Evolutionary conservation across 495 filamentous ascomycete genomes (phyloP), one percentile per base, ranked within the genome.

Genomic region (Cetradonia linearis): DNA sequence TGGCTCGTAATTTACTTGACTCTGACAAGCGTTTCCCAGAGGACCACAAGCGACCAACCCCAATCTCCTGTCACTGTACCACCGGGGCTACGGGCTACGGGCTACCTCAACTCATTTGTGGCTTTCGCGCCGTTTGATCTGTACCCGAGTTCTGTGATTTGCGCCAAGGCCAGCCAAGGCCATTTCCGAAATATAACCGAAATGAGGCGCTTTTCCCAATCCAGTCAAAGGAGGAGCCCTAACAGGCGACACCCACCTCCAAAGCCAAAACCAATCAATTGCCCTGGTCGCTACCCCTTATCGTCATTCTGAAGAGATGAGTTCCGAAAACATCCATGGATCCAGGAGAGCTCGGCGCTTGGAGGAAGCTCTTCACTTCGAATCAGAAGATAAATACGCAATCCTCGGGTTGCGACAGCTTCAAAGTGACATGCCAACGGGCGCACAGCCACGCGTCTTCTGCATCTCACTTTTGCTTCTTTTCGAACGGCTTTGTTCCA

Each of bases 151-250:
- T 46, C 25, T 20, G 42, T 46, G n/a, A 46, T 20, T 46, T 23
- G 20, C 4, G 42, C 50, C 50, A 54, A 23, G 16, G 18, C 31
- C 30, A 40, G 36, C 54, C 37, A 38, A 33, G 8, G 13, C 20
- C 11, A 28, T 8, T 53, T 53, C 55, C 28, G 36, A 38, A 25
- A 23, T 30, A 25, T 42, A 34, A 60, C 47, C 58, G 48, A 60
- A 36, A 60, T 60, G 58, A 59, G 36, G 23, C 49, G 46, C 47
- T 23, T n/a, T n/a, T n/a, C 55, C 18, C 11, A 58, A 46, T 58
- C 40, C 40, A 44, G 38, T 42, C 16, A 42, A 18, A n/a, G 18
- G 38, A 23, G 7, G 7, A 9, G n/a, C 42, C n/a, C 42, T 44
- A 44, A 23, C 42, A 23, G 42, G 42, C 42, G n/a, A n/a, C n/a